Evolutionary conservation across 1,139 yeast species (phyloP).

Genomic region (Pneumocystis oryctolagi): DNA sequence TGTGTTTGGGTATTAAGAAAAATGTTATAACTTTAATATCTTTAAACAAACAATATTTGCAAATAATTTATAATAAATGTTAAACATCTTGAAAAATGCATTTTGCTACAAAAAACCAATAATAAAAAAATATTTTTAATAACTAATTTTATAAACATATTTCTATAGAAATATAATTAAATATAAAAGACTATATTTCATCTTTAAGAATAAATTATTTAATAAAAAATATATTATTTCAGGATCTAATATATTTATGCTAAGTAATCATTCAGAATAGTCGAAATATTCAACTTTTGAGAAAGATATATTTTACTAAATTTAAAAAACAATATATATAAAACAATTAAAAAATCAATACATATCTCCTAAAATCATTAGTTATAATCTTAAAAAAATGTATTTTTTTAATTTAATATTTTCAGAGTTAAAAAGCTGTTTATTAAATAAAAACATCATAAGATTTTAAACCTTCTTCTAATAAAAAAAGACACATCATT

Average conservation of each 20-base stretch:
- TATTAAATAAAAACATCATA: background rate
- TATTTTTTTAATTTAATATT: background rate
- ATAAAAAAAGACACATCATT: background rate
- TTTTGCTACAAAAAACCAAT: background rate
- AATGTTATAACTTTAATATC: background rate
- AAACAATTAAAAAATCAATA: background rate
- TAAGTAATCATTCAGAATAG: too few species aligned
- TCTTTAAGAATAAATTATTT: too few species aligned
- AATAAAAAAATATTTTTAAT: too few species aligned
- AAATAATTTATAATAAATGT: background rate
- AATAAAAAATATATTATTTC: too few species aligned
- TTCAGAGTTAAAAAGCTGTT: slow-evolving; percentile 1
- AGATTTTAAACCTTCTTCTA: background rate
- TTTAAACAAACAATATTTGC: background rate
- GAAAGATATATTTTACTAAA: background rate
- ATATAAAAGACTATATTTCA: too few species aligned
- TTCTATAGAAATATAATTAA: too few species aligned
- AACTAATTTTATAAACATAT: background rate
- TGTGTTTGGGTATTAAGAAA: background rate
- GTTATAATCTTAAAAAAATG: background rate
- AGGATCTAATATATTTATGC: too few species aligned
- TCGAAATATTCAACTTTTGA: too few species aligned
- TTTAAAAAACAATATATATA: background rate
- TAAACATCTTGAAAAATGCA: background rate
- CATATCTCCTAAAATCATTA: background rate